Conservation (phyloP, 2,329 filamentous ascomycete genomes). For the Pseudocercospora macadamiae region DNA sequence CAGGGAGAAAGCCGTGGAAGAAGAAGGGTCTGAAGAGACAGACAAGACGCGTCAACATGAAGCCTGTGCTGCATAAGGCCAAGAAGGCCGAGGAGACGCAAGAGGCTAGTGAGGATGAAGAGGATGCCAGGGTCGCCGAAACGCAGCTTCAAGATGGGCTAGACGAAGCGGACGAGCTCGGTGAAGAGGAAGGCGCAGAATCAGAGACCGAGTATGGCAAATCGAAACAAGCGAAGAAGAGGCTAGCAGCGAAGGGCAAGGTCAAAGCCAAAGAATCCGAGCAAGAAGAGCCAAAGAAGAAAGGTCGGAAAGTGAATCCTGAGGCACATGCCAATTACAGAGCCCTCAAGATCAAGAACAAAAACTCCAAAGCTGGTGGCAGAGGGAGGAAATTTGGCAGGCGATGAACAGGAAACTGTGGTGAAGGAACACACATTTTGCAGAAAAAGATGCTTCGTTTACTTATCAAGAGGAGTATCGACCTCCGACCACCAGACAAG, state of each 20-base stretch:
- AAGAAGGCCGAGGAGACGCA: conserved; percentile 29
- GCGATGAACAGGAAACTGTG: conserved; percentile 7
- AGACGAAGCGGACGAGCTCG: conserved; percentile 9
- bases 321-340: conserved; percentile 53
- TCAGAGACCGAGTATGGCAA: no score
- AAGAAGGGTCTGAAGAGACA: conserved; percentile 84
- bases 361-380: conserved; percentile 48
- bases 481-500: background rate
- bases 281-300: conserved; percentile 36
- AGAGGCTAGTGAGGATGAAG: conserved; percentile 19
- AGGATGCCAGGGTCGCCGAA: conserved; percentile 18
- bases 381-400: conserved; percentile 42
- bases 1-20: conserved; percentile 67
- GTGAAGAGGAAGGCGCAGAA: conserved; percentile 3
- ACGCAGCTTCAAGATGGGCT: conserved; percentile 20
- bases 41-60: conserved; percentile 66
- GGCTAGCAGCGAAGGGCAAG: conserved; percentile 13
- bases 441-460: conserved; percentile 6
- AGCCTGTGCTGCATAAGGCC: conserved; percentile 37
- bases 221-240: no score
- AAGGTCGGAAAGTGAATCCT: conserved; percentile 49
- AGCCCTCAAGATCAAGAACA: conserved; percentile 55
- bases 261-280: background rate
- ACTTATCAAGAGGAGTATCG: conserved; percentile 5
- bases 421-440: no score